Base-by-base conservation (phyloP, 2,329 filamentous ascomycete genomes). In the Capronia americana region DNA sequence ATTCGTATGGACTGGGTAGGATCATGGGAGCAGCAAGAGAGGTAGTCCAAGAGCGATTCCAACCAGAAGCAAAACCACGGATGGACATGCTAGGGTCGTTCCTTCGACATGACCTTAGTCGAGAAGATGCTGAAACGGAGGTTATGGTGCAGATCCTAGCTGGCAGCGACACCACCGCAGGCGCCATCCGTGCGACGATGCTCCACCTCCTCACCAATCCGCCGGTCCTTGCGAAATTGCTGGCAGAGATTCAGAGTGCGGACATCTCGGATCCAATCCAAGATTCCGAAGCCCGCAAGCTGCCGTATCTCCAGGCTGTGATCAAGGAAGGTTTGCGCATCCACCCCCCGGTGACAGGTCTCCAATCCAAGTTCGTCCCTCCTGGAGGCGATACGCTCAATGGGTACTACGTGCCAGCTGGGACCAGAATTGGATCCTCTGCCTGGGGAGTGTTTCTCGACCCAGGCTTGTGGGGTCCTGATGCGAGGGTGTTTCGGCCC, bases 251-350 rank as follows among this genome's bases (percentile, higher is more conserved):
- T 20, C 24, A 62, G 41, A 57, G 48, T 12, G 44, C 53, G 24
- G 26, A 44, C 26, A 50, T 71, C 30, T 67, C 65, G 4, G 62
- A 66, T 53, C 75, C 75, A 32, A 77, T 80, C 55, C 73, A 71
- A 10, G 76, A 81, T 46, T 72, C 74, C 1, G 78, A 83, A 69
- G 78, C 78, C 0, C 75, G 77, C 17, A 69, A 71, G 3, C 75
- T 85, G 5, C 78, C 79, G 0, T 86, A 84, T 65, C 76, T 87
- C 7, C 80, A 83, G 67, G 84, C 84, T 0, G 80, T 82, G 4
- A 79, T 86, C 46, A 80, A 80, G 57, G 84, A 86, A 69, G 80
- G 79, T 0, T 73, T 85, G 20, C 77, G 84, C 0, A 77, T 85
- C 24, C 79, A 78, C 66, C 80, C 83, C 1, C 82, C 82, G 0